Evolutionary conservation across 106 monocot genomes (phyloP), one percentile per base, ranked within the genome.

Genomic region (Acorus calamus): DNA sequence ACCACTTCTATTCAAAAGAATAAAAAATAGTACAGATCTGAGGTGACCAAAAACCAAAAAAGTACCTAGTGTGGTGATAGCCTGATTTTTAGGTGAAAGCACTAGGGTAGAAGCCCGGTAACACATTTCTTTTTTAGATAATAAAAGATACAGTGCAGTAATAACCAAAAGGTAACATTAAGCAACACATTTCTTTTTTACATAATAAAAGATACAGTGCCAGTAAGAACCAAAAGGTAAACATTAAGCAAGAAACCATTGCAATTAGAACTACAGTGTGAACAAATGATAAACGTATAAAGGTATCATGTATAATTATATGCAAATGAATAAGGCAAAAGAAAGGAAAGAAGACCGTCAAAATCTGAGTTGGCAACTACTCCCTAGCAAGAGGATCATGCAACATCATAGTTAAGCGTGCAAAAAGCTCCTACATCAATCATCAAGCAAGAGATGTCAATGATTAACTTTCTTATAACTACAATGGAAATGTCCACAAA

Each of bases 351-450:
- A 7, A 51, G 44, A 96, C 96, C 82, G 73, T 83, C 61, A 96
- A 77, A 65, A 96, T 91, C 41, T 85, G 90, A 63, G 87, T 73
- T 62, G 96, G 76, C 67, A 87, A 71, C 66, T 91, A 80, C 50
- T 82, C 91, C 60, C 87, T 82, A 10, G 87, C 83, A 57, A 96
- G 80, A 73, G 96, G 91, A 75, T 96, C 77, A 65, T 87, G 91
- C 64, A 96, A 74, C 74, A 96, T 87, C 53, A 96, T 90, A 74
- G 78, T 45, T 71, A 96, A 81, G 3, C 96, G 96, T 71, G 96
- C 96, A 81, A 91, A 87, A 42, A 96, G 80, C 53, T 96, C 91
- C 96, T 96, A 75, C 73, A 83, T 58, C 51, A 44, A 53, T 47
- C 55, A 28, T 9, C 8, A 55, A 62, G 42, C 42, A 78, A 59